These are phyloP conservation scores for Mycotypha africana DNA, from an alignment of 371 early-diverging fungal genomes.

Conservation along the genomic window DNA sequence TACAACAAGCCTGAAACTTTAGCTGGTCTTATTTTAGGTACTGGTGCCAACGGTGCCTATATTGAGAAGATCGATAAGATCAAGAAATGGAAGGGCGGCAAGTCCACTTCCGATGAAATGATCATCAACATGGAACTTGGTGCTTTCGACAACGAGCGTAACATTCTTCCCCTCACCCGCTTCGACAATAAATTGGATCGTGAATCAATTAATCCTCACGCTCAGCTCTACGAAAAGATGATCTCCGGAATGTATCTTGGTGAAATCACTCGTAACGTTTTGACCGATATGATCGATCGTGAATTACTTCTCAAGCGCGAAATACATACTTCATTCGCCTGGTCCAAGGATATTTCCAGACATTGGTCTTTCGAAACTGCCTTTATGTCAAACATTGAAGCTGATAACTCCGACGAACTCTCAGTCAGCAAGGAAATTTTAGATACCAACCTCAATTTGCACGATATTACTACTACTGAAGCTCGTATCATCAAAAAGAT, in stretches of 20 bases:
- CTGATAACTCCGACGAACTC: slow-evolving; percentile 67
- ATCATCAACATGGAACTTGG: slow-evolving; percentile 93
- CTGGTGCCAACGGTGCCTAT: slow-evolving; percentile 96
- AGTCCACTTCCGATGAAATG: slow-evolving; percentile 59
- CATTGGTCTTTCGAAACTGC: slow-evolving; percentile 86
- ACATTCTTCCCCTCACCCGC: slow-evolving; percentile 73
- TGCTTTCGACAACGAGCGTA: slow-evolving; percentile 77
- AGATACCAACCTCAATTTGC: slow-evolving; percentile 66
- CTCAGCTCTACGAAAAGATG: slow-evolving; percentile 91
- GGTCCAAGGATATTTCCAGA: slow-evolving; percentile 62
- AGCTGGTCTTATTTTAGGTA: slow-evolving; percentile 92
- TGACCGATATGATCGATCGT: slow-evolving; percentile 78
- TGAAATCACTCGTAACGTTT: slow-evolving; percentile 79
- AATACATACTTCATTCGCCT: slow-evolving; percentile 19
- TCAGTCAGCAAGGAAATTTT: slow-evolving; percentile 66
- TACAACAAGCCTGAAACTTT: slow-evolving; percentile 77
- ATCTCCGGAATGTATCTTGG: slow-evolving; percentile 95
- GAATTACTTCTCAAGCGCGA: slow-evolving; percentile 69
- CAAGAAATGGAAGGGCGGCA: slow-evolving; percentile 53
- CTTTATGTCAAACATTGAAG: slow-evolving; percentile 88
- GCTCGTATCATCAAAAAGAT: slow-evolving; percentile 78
- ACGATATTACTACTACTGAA: slow-evolving; percentile 65
- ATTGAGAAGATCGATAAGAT: slow-evolving; percentile 69
- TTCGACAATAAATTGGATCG: slow-evolving; percentile 86
- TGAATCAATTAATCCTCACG: slow-evolving; percentile 72